These are phyloP conservation scores for Pseudocercospora fijiensis DNA, from an alignment of 2,329 filamentous ascomycete species.

Conservation along the genomic window DNA sequence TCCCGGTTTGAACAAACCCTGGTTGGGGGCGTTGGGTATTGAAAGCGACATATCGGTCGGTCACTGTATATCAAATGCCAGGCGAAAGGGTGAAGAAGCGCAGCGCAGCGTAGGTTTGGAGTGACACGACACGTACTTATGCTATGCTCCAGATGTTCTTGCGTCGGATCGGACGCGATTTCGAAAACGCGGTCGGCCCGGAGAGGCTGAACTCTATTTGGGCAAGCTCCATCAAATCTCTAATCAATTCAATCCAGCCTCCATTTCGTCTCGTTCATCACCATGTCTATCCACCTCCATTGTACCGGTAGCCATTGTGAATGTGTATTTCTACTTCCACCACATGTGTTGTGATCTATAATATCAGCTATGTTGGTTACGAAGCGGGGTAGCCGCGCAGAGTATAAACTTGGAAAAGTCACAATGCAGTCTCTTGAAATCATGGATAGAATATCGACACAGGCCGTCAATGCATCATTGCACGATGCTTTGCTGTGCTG, in stretches of 20 bases:
- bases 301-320: not conserved
- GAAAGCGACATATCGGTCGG: conserved; percentile 76
- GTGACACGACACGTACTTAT: not conserved
- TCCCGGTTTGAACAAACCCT: conserved; percentile 89
- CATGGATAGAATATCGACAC: no score
- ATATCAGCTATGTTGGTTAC: not conserved
- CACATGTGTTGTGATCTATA: not conserved
- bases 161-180: not conserved
- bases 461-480: not conserved
- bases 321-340: not conserved
- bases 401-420: not conserved
- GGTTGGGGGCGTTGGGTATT: conserved; percentile 90
- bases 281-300: not conserved
- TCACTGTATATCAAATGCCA: not conserved
- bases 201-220: not conserved
- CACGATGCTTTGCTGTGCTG: not conserved
- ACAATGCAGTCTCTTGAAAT: not conserved
- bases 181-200: not conserved
- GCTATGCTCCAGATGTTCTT: not conserved
- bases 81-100: not conserved
- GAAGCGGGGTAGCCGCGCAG: not conserved
- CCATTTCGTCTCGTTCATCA: not conserved
- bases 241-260: not conserved
- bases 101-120: not conserved
- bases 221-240: not conserved